Percentiles rank a stretch among this genome's conserved stretches.
Conservation (phyloP, 305 asterid species). For the Fraxinus nigra region DNA sequence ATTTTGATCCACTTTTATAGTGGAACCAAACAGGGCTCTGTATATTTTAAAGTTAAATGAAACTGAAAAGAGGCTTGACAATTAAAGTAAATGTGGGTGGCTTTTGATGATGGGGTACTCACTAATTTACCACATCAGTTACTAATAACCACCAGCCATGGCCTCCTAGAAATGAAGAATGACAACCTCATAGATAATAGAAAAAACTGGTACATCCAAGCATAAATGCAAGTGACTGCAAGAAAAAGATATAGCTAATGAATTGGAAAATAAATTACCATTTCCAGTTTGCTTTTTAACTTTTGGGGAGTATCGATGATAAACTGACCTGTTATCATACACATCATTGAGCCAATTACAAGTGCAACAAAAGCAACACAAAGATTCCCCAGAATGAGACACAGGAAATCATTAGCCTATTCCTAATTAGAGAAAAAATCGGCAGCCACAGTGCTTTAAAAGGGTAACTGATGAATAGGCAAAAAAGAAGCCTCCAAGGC, state of each 20-base stretch:
- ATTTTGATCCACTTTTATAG: background rate
- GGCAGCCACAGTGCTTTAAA: background rate
- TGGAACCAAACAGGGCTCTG: background rate
- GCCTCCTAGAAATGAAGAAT: slow-evolving; percentile 1
- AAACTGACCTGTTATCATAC: slow-evolving; percentile 69
- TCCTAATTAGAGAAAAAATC: background rate
- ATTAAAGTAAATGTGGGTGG: slow-evolving; percentile 8
- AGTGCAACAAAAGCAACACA: slow-evolving; percentile 13
- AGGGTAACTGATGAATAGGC: background rate
- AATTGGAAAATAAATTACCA: slow-evolving; percentile 54
- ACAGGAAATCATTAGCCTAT: slow-evolving; percentile 2
- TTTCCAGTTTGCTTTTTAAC: slow-evolving; percentile 78
- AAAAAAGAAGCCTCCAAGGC: slow-evolving; percentile 9
- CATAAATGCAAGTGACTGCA: background rate
- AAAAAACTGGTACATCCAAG: background rate
- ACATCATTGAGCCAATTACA: slow-evolving; percentile 21
- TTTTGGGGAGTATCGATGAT: slow-evolving; percentile 87
- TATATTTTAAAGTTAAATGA: background rate
- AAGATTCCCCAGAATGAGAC: background rate
- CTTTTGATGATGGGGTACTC: background rate
- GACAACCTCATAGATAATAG: background rate
- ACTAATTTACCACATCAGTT: background rate
- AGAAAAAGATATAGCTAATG: slow-evolving; percentile 1
- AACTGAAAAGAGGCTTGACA: slow-evolving; percentile 7
- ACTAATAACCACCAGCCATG: slow-evolving; percentile 11